Evolutionary conservation across 768 basidiomycete genomes (phyloP), one percentile per base, ranked within the genome.

Genomic region (Amanita fuliginea): DNA sequence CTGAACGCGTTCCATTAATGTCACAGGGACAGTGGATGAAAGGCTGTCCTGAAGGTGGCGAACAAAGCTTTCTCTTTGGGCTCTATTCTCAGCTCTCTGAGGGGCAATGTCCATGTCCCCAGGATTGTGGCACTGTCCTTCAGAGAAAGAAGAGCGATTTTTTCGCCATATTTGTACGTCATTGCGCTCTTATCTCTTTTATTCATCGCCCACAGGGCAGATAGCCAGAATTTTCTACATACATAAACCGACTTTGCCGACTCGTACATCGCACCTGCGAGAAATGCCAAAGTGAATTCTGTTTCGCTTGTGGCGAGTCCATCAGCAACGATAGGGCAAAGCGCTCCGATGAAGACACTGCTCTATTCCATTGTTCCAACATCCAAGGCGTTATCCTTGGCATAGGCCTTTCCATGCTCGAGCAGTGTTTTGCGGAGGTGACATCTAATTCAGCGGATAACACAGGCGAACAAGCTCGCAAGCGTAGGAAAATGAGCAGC

Each of bases 1-100:
- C 63, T 35, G 75, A 78, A 49, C 64, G 64, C 14, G 71, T 80
- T 28, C 77, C 77, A 55, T 67, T 93, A 35, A 80, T 95, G 77
- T 82, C 82, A 18, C 86, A 89, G 64, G 89, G 88, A 22, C 83
- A 93, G 60, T 96, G 91, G 91, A 96, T 96, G 93, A 89, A 87
- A 62, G 93, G 93, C 16, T 96, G 93, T 64, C 92, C 93, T 0
- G 92, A 95, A 63, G 89, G 87, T 46, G 81, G 83, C 58, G 92
- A 96, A 63, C 92, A 96, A 60, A 80, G 79, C 51, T 86, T 86
- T 66, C 70, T 96, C 46, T 96, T 96, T 66, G 76, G 81, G 54
- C 75, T 92, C 26, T 94, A 92, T 63, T 76, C 81, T 42, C 75
- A 85, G 55, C 72, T 94, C 46, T 76, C 73, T 56, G 74, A 76